A percentile compares a stretch with the other conserved stretches of the same genome.
phyloP scores from a whole-genome alignment of 129 eudicot genomes.

The Heracleum sosnowskyi region DNA sequence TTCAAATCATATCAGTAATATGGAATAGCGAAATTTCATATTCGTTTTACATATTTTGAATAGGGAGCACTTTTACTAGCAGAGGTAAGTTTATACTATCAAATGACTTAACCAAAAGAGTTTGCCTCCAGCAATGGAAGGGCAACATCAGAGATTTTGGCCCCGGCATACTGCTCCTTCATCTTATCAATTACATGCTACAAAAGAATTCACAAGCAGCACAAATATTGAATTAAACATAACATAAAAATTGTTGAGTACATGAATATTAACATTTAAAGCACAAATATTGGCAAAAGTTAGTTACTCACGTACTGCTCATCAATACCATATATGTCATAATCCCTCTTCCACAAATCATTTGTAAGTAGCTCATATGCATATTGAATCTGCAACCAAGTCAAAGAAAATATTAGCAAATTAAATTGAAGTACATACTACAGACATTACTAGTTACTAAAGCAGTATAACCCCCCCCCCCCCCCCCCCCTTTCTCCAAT shows the following conservation, averaged over 20 bases:
- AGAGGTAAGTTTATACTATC: not conserved
- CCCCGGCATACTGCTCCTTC: constrained; percentile 40
- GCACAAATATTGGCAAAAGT: not conserved
- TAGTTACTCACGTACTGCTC: constrained; percentile 56
- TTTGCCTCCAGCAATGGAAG: constrained; percentile 61
- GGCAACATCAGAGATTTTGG: constrained; percentile 37
- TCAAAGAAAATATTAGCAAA: not conserved
- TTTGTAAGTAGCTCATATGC: constrained; percentile 82
- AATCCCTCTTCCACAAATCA: constrained; percentile 81
- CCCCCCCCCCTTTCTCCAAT: not conserved
- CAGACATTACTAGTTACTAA: not conserved
- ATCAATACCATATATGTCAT: constrained; percentile 71
- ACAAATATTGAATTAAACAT: not conserved
- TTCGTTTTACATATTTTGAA: not conserved
- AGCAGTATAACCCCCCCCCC: not conserved
- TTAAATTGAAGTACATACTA: not conserved
- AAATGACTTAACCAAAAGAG: constrained; percentile 38
- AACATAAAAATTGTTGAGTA: not conserved
- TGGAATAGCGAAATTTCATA: not conserved
- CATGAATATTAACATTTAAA: not conserved
- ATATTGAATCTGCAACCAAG: constrained; percentile 57
- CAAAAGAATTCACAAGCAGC: constrained; percentile 12
- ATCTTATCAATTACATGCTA: constrained; percentile 57
- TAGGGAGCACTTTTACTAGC: not conserved
- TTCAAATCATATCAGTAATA: not conserved